These are phyloP conservation scores for Ganoderma lucidum DNA, from an alignment of 1,284 basidiomycete genomes.

Conservation along the genomic window DNA sequence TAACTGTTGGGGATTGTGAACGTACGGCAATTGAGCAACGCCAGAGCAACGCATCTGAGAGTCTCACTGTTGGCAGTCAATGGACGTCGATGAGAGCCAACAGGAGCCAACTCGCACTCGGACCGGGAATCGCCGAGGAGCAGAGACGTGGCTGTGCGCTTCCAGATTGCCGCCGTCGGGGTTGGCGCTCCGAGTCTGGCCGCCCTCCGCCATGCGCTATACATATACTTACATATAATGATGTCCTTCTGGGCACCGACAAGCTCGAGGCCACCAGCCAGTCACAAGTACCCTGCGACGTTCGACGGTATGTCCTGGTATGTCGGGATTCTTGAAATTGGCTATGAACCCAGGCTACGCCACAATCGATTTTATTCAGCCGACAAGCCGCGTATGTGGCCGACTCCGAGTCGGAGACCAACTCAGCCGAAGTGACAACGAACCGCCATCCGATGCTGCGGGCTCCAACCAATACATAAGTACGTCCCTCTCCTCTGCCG, in stretches of 20 bases:
- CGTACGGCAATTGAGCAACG: too few species aligned
- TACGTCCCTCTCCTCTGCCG: not conserved
- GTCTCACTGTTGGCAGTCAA: too few species aligned
- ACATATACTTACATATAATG: too few species aligned
- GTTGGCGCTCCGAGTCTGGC: not conserved
- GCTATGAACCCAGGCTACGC: not conserved
- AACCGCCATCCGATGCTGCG: constrained; percentile 6
- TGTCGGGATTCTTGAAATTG: not conserved
- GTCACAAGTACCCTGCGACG: too few species aligned
- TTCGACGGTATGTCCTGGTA: not conserved
- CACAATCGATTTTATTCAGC: not conserved
- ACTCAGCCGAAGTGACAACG: not conserved
- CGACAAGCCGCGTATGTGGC: not conserved
- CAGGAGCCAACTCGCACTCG: too few species aligned
- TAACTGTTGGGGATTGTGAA: too few species aligned
- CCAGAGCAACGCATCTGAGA: too few species aligned
- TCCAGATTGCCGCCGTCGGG: not conserved
- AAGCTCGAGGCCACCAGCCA: too few species aligned
- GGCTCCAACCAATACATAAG: not conserved
- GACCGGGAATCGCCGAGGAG: too few species aligned
- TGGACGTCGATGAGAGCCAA: too few species aligned
- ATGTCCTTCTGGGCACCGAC: not conserved
- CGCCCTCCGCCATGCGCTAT: not conserved
- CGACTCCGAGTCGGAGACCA: not conserved
- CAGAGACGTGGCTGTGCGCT: too few species aligned